Conservation (phyloP, 2,329 filamentous ascomycete genomes). For the Aureobasidium sp. region DNA sequence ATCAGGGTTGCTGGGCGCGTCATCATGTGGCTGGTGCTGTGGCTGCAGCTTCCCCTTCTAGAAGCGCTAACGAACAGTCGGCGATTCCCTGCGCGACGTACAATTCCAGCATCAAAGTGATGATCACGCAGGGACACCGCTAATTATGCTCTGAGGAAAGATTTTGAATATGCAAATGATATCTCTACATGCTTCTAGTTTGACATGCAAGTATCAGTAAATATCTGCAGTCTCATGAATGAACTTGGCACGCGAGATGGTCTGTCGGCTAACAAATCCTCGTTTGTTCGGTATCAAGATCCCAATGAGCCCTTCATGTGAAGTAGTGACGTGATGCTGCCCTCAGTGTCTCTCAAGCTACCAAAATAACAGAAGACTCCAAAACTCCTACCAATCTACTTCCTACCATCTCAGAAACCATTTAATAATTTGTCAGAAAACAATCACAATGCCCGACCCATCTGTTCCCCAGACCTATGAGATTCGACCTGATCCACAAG, state of each 20-base stretch:
- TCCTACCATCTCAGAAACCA: not conserved
- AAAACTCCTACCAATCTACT: not conserved
- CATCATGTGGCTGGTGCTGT: not conserved
- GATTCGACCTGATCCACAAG: conserved; percentile 23
- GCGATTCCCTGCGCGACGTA: not conserved
- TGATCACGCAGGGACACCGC: not conserved
- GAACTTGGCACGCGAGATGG: too few relatives aligned
- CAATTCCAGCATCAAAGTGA: not conserved
- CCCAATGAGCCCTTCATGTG: conserved; percentile 4
- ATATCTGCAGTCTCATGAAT: too few relatives aligned
- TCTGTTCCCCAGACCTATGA: conserved; percentile 15
- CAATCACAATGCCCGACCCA: conserved; percentile 12
- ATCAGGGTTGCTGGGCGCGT: conserved; percentile 3
- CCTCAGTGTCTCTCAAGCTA: not conserved
- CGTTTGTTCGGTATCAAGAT: not conserved
- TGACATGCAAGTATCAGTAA: too few relatives aligned
- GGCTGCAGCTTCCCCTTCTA: not conserved
- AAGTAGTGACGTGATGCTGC: not conserved
- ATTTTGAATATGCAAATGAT: too few relatives aligned
- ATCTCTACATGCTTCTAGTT: too few relatives aligned
- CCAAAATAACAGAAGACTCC: not conserved
- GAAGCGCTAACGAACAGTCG: not conserved
- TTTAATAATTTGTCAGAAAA: too few relatives aligned
- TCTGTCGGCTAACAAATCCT: not conserved
- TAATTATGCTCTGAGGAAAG: too few relatives aligned